Percentiles rank a stretch among this genome's conserved stretches.
Evolutionary conservation across 257 asterid species (phyloP).

Genomic region (Ajuga chamaepitys): DNA sequence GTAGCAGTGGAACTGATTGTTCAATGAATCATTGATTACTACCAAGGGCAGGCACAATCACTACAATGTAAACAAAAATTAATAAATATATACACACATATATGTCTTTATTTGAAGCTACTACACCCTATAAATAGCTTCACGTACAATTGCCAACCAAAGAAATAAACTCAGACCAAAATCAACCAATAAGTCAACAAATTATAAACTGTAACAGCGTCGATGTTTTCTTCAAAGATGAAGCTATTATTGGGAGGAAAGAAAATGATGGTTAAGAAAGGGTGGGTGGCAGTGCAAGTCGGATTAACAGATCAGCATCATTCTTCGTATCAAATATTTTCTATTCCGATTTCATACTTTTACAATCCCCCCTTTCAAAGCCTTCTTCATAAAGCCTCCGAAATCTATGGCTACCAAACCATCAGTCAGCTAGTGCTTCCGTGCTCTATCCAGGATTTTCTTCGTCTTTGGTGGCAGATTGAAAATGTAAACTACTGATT

Average conservation of each 20-base stretch:
- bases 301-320: constrained; percentile 21
- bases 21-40: no score
- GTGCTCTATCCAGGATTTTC: constrained; percentile 20
- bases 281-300: constrained; percentile 37
- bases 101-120: no score
- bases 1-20: no score
- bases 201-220: no score
- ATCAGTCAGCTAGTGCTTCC: constrained; percentile 18
- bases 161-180: no score
- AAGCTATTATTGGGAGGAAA: constrained; percentile 1
- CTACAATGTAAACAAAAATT: no score
- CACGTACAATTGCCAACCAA: no score
- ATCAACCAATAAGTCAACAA: no score
- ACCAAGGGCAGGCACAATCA: no score
- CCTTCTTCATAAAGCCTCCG: constrained; percentile 16
- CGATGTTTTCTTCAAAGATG: not conserved
- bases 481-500: not conserved
- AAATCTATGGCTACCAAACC: constrained; percentile 14
- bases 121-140: no score
- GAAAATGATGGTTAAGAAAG: constrained; percentile 23
- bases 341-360: constrained; percentile 17
- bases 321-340: not conserved
- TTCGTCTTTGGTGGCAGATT: constrained; percentile 12
- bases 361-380: constrained; percentile 8
- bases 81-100: no score